Evolutionary conservation across 2,329 filamentous ascomycete species (phyloP).

Genomic region (Endoconidiophora polonica): DNA sequence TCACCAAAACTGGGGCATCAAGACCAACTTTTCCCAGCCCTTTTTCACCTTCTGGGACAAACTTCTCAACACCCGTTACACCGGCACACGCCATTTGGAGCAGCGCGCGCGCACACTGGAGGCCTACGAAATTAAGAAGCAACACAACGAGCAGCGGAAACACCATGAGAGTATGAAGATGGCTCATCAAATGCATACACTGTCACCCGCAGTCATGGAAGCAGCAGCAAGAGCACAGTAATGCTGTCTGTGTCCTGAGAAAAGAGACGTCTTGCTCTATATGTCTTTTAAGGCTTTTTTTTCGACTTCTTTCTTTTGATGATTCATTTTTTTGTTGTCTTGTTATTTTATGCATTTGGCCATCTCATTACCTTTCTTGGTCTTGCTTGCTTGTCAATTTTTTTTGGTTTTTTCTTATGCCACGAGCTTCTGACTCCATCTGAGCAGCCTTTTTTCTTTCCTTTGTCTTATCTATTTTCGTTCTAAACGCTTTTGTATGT

Average conservation of each 20-base stretch:
- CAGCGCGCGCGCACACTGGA: constrained; percentile 7
- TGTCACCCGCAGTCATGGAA: background rate
- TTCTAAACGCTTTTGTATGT: constrained; percentile 3
- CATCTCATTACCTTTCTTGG: background rate
- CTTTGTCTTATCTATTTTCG: background rate
- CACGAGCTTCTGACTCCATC: background rate
- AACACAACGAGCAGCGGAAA: background rate
- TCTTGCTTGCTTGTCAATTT: constrained; percentile 3
- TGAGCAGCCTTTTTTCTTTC: background rate
- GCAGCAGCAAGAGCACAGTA: background rate
- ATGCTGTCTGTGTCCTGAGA: too few species aligned
- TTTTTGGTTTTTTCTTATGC: constrained; percentile 3
- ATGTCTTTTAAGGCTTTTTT: too few species aligned
- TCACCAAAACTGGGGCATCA: constrained; percentile 98
- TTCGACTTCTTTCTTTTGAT: background rate
- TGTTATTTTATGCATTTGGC: background rate
- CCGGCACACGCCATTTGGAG: constrained; percentile 35
- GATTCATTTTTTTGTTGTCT: background rate
- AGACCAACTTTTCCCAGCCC: constrained; percentile 79
- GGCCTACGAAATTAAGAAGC: constrained; percentile 4
- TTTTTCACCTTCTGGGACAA: constrained; percentile 95
- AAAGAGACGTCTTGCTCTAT: too few species aligned
- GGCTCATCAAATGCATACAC: background rate
- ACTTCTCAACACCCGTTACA: constrained; percentile 67
- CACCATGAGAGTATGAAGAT: background rate